These are phyloP conservation scores for Salix suchowensis DNA, from an alignment of 345 rosid genomes.

Conservation along the genomic window DNA sequence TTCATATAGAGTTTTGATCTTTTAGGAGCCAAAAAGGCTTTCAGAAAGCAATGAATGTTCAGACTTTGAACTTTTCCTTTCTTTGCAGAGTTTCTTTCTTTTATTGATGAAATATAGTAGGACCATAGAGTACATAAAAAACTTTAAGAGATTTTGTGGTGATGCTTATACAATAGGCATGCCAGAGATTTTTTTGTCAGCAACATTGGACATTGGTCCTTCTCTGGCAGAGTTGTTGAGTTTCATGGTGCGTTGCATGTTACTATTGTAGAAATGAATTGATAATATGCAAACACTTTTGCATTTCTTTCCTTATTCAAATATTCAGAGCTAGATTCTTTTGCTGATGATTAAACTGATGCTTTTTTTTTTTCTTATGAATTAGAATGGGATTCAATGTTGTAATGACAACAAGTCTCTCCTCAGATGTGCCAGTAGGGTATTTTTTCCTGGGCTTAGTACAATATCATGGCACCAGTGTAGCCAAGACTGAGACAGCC, in stretches of 20 bases:
- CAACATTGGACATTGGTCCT: neutral
- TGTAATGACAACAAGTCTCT: constrained; percentile 94
- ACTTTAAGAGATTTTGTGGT: neutral
- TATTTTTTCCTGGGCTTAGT: constrained; percentile 99
- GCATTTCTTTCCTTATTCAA: neutral
- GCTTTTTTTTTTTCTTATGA: constrained; percentile 13
- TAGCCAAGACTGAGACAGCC: constrained; percentile 73
- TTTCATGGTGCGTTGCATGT: neutral
- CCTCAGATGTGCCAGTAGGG: constrained; percentile 98
- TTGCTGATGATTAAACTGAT: constrained; percentile 7
- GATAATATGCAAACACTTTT: neutral
- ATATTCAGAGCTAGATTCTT: neutral
- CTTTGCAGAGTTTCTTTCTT: neutral
- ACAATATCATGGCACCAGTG: constrained; percentile 89
- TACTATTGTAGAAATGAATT: neutral
- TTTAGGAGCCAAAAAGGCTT: too few species aligned
- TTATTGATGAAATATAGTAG: neutral
- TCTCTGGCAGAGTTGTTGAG: neutral
- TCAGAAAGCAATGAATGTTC: too few species aligned
- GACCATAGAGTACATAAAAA: too few species aligned
- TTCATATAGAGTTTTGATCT: too few species aligned
- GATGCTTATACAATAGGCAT: neutral
- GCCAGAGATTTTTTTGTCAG: neutral
- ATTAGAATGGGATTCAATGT: constrained; percentile 67
- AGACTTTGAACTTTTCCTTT: neutral